Evolutionary conservation across 2,329 filamentous ascomycete genomes (phyloP), one percentile per base, ranked within the genome.

Genomic region (Nannizziopsis barbatae): DNA sequence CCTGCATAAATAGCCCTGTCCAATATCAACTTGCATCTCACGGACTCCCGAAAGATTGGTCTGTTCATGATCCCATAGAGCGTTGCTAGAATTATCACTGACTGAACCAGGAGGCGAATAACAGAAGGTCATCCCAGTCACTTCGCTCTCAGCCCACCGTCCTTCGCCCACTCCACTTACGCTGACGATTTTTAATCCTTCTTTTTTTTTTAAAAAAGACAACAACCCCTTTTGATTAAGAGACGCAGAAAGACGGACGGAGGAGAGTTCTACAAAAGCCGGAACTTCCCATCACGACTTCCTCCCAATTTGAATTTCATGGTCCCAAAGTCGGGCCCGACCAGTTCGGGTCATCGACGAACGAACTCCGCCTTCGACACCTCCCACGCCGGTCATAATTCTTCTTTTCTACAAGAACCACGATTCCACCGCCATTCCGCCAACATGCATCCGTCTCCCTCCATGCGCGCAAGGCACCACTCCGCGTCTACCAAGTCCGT

Each of bases 401-500:
- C 40, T 33, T 40, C 39, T 17, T 39, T 38, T 15, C n/a, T 33
- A 4, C 46, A 31, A 37, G 17, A 12, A 32, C 22, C 31, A 5
- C 4, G 27, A 15, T 14, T 52, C 22, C 39, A 42, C 15, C 32
- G 50, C 15, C 44, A 50, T 30, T 50, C 50, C 11, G 40, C 38
- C 30, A 47, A 20, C 40, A 50, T 52, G 50, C 50, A 40, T 15
- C 37, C 47, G 18, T 47, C 42, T 15, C 44, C 50, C 35, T 17
- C 48, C 8, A 17, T 31, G 10, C 51, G 51, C 12, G 61, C 64
- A 22, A 65, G 61, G 52, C 59, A 61, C 30, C 71, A 75, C 45
- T 70, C 71, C 50, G 72, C 74, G 15, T 71, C 72, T 50, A 72
- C 69, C 35, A 75, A 74, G 53, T 68, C 75, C 30, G 60, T 52